A percentile compares a stretch with the other conserved stretches of the same genome.
phyloP scores from a whole-genome alignment of 805 yeast species.

The Kluyveromyces dobzhanskii region DNA sequence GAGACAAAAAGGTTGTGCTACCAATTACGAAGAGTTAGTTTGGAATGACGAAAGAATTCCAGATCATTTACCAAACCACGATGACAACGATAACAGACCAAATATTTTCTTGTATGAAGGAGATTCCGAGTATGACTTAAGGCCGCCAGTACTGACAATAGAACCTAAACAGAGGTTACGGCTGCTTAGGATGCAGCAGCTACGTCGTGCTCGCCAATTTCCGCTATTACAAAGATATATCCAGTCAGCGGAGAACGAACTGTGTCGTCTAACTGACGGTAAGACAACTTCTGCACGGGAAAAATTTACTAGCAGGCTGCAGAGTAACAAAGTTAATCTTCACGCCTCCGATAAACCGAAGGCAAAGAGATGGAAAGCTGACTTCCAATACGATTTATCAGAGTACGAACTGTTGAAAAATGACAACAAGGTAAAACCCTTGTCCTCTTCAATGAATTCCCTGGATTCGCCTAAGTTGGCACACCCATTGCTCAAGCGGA shows the following conservation, averaged over 20 bases:
- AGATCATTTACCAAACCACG: background rate
- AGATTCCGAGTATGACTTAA: slow-evolving; percentile 5
- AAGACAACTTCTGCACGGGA: background rate
- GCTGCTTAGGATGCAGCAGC: slow-evolving; percentile 22
- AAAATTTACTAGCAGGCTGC: background rate
- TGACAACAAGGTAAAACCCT: slow-evolving; percentile 4
- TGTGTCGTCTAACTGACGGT: background rate
- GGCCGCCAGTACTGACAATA: slow-evolving; percentile 27
- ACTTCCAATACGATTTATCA: slow-evolving; percentile 24
- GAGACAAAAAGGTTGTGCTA: background rate
- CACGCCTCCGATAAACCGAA: background rate
- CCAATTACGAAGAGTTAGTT: background rate
- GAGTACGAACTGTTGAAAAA: slow-evolving; percentile 16
- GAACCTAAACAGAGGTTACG: slow-evolving; percentile 25
- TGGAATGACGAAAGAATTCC: background rate
- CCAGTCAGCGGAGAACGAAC: background rate
- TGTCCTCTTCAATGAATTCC: background rate
- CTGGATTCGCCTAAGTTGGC: slow-evolving; percentile 11
- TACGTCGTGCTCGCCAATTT: slow-evolving; percentile 6
- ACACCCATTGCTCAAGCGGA: slow-evolving; percentile 4
- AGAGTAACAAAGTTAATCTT: background rate
- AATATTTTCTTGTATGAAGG: slow-evolving; percentile 11
- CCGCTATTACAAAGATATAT: slow-evolving; percentile 1
- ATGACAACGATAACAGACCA: slow-evolving; percentile 2
- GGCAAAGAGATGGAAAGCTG: slow-evolving; percentile 20